Evolutionary conservation across 768 basidiomycete genomes (phyloP).

Genomic region (Boletus reticulatus): DNA sequence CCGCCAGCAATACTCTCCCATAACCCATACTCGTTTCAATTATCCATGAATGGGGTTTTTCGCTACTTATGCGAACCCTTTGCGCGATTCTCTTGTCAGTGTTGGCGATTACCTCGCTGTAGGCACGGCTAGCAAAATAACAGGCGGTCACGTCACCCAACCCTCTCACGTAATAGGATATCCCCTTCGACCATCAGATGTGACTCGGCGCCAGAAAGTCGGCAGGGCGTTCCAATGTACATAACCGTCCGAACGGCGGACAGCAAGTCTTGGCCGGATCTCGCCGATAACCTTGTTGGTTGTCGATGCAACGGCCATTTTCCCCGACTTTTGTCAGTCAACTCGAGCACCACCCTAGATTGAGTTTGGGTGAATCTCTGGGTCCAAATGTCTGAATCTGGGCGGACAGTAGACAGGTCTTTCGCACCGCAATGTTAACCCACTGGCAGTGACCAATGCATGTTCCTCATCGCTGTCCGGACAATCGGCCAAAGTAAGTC

Average conservation of each 20-base stretch:
- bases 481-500: no score
- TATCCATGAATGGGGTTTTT: not conserved
- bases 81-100: not conserved
- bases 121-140: not conserved
- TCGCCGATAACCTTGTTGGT: not conserved
- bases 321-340: not conserved
- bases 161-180: not conserved
- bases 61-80: not conserved
- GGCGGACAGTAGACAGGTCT: no score
- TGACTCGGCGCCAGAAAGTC: not conserved
- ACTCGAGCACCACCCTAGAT: no score
- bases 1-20: no score
- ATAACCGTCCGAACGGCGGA: no score
- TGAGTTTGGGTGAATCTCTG: no score
- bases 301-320: not conserved
- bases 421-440: no score
- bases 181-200: not conserved
- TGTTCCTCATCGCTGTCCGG: no score
- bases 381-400: no score
- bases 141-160: not conserved
- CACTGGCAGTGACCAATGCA: no score
- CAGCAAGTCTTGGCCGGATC: conserved; percentile 1
- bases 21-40: no score
- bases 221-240: not conserved
- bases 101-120: not conserved